Base-by-base conservation (phyloP, 2,329 filamentous ascomycete species). In the Mycogone perniciosa region DNA sequence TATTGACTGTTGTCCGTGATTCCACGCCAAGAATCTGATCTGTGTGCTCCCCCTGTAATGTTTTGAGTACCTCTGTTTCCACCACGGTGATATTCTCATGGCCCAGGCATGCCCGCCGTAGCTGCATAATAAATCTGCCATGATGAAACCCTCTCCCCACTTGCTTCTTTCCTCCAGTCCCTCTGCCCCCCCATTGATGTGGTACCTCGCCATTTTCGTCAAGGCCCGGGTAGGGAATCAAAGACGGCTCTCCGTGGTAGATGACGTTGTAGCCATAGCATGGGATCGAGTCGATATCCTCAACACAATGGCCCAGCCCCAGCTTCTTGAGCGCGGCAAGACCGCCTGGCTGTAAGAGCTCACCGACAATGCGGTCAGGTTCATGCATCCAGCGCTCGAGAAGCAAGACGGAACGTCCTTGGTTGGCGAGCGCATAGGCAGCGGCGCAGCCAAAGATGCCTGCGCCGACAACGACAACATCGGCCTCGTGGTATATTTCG, bases 281-380 rank as follows among this genome's bases (percentile, higher is more conserved):
- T 26, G 82, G 77, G 43, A 95, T 77, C 4, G 90, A 84, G 65
- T 99, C 93, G 61, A 99, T 97, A 51, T 73, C 88, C 53, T 97
- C 89, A 53, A 97, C 72, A 65, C 89, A 95, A 61, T 91, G 81
- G 49, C 75, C 77, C 56, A 99, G 71, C 3, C 93, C 93, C 45
- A 99, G 74, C 64, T 88, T 82, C 63, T 84, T 79, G 61, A 99
- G 76, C 6, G 93, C 88, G 47, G 81, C 76, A 33, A 96, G 84
- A 45, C 93, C 93, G 46, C 93, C 93, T 0, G 93, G 93, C 70
- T 99, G 93, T 60, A 99, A 74, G 57, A 99, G 73, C 73, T 99
- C 93, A 60, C 93, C 93, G 44, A 99, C 90, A 59, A 99, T 99
- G 57, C 93, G 84, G 72, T 97, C 87, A 20, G 93, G 93, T 73